These are phyloP conservation scores for Naegleria gruberi DNA, from an alignment of 208 protist genomes.

Conservation along the genomic window DNA sequence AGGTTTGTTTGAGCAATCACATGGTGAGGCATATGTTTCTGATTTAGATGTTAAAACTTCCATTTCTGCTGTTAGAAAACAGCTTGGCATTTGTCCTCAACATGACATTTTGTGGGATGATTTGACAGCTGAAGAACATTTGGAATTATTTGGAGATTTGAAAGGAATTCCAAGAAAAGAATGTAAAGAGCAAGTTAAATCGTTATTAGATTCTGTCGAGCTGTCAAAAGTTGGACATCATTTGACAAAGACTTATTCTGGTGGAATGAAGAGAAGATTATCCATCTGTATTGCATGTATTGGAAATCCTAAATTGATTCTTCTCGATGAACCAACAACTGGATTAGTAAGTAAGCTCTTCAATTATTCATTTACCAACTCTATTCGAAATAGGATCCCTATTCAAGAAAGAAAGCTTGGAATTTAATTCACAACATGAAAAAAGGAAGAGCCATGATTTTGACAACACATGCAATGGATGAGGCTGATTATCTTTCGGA, in stretches of 20 bases:
- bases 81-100: slow-evolving; percentile 47
- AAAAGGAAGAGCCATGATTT: slow-evolving; percentile 24
- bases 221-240: neutral
- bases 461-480: slow-evolving; percentile 86
- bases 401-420: slow-evolving; percentile 18
- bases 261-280: slow-evolving; percentile 27
- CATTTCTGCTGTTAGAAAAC: slow-evolving; percentile 28
- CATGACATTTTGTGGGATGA: slow-evolving; percentile 39
- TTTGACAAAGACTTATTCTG: neutral
- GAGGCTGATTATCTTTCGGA: slow-evolving; percentile 89
- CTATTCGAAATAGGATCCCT: slow-evolving; percentile 1
- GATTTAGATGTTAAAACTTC: slow-evolving; percentile 7
- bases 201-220: neutral
- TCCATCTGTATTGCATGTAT: slow-evolving; percentile 49
- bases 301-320: slow-evolving; percentile 36
- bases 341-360: too few relatives aligned
- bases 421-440: slow-evolving; percentile 26
- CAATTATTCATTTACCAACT: slow-evolving; percentile 30
- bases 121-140: slow-evolving; percentile 34
- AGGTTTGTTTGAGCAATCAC: slow-evolving; percentile 19
- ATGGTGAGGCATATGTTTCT: slow-evolving; percentile 22
- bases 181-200: neutral
- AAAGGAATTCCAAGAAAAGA: slow-evolving; percentile 10
- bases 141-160: slow-evolving; percentile 27
- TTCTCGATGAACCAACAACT: slow-evolving; percentile 35